phyloP scores from a whole-genome alignment of 2,329 filamentous ascomycete genomes.

The Aspergillus hortae region DNA sequence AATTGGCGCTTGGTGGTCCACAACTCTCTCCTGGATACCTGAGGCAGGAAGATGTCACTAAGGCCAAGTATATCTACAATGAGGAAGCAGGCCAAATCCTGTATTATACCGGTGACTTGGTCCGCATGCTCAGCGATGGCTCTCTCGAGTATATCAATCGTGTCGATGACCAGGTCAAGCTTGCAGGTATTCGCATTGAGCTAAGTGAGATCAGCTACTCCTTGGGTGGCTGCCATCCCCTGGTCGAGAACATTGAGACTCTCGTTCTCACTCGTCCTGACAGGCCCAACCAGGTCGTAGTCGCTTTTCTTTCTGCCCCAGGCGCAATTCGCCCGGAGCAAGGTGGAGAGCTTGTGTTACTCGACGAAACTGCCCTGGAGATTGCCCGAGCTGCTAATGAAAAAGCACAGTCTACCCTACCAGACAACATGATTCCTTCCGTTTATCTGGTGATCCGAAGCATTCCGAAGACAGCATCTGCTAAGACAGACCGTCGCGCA shows the following conservation, averaged over 20 bases:
- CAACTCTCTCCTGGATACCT: slow-evolving; percentile 29
- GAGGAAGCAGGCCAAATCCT: slow-evolving; percentile 18
- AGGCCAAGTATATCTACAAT: slow-evolving; percentile 29
- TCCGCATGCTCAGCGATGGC: slow-evolving; percentile 23
- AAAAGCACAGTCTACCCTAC: slow-evolving; percentile 19
- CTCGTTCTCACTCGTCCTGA: slow-evolving; percentile 26
- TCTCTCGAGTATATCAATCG: slow-evolving; percentile 25
- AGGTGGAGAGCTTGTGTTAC: slow-evolving; percentile 9
- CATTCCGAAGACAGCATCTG: slow-evolving; percentile 29
- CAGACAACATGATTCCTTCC: slow-evolving; percentile 33
- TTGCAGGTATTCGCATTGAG: slow-evolving; percentile 26
- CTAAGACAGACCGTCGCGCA: slow-evolving; percentile 32
- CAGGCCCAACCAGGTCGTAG: slow-evolving; percentile 31
- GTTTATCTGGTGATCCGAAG: slow-evolving; percentile 26
- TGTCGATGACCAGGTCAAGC: slow-evolving; percentile 25
- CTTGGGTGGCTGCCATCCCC: slow-evolving; percentile 27
- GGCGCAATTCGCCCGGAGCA: slow-evolving; percentile 4
- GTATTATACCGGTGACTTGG: slow-evolving; percentile 35
- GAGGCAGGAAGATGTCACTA: slow-evolving; percentile 27
- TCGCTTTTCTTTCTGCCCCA: slow-evolving; percentile 31
- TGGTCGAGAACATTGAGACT: slow-evolving; percentile 32
- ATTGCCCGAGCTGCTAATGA: slow-evolving; percentile 21
- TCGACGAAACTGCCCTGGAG: slow-evolving; percentile 15
- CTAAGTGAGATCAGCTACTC: slow-evolving; percentile 31
- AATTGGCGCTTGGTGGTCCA: slow-evolving; percentile 28